Evolutionary conservation across 1,284 basidiomycete species (phyloP).

Genomic region (Phylloboletellus chloephorus): DNA sequence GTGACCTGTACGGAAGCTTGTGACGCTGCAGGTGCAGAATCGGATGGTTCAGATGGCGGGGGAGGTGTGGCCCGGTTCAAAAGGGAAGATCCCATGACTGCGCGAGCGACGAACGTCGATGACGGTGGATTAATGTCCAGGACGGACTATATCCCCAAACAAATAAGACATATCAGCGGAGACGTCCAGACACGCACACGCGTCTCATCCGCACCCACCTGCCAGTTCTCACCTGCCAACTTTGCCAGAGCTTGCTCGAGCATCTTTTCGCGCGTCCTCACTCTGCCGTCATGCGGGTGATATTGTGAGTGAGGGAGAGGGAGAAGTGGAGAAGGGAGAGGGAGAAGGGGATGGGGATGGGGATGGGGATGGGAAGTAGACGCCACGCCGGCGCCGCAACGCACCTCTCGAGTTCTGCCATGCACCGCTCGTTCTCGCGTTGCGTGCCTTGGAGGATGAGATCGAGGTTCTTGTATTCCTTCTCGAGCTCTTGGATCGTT

Average conservation of each 20-base stretch:
- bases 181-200: too few relatives aligned
- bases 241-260: slow-evolving; percentile 65
- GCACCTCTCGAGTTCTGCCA: slow-evolving; percentile 67
- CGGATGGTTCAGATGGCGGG: slow-evolving; percentile 15
- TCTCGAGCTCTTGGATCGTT: slow-evolving; percentile 54
- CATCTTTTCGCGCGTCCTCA: slow-evolving; percentile 58
- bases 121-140: slow-evolving; percentile 46
- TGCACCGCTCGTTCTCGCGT: slow-evolving; percentile 71
- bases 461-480: slow-evolving; percentile 67
- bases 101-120: slow-evolving; percentile 26
- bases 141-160: slow-evolving; percentile 35
- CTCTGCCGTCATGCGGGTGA: too few relatives aligned
- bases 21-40: slow-evolving; percentile 13
- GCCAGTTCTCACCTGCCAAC: slow-evolving; percentile 71
- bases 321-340: too few relatives aligned
- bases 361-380: not conserved
- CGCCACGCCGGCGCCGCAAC: too few relatives aligned
- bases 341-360: not conserved
- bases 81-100: slow-evolving; percentile 22
- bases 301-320: not conserved
- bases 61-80: slow-evolving; percentile 17
- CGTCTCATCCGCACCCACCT: too few relatives aligned
- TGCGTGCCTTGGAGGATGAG: slow-evolving; percentile 69
- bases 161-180: not conserved
- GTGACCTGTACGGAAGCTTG: slow-evolving; percentile 28